Conservation (phyloP, 2,329 filamentous ascomycete species). For the Scedosporium aurantiacum region DNA sequence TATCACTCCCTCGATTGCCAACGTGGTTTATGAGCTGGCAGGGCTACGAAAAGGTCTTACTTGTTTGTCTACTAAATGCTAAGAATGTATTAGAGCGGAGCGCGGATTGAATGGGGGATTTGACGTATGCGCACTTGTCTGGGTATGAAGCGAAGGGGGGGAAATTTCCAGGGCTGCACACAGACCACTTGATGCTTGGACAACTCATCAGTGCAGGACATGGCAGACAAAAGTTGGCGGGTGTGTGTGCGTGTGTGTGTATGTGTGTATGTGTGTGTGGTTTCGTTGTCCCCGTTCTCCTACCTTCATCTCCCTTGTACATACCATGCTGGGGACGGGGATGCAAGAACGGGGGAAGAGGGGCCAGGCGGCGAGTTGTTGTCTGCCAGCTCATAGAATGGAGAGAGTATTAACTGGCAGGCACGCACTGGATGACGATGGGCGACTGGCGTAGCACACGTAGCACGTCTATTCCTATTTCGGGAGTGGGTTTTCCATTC, state of each 20-base stretch:
- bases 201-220: conserved; percentile 35
- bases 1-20: not conserved
- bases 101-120: conserved; percentile 12
- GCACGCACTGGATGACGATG: too few relatives aligned
- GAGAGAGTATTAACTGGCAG: too few relatives aligned
- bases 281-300: not conserved
- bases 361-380: too few relatives aligned
- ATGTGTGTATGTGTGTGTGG: not conserved
- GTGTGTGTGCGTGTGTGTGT: conserved; percentile 10
- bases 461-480: conserved; percentile 1
- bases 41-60: not conserved
- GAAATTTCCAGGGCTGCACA: conserved; percentile 20
- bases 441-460: not conserved
- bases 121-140: not conserved
- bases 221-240: conserved; percentile 37
- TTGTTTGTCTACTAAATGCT: not conserved
- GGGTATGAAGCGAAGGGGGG: conserved; percentile 1
- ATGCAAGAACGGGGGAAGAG: too few relatives aligned
- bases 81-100: conserved; percentile 7
- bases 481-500: not conserved
- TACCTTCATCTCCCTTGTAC: not conserved
- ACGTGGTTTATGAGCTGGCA: not conserved
- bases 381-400: too few relatives aligned
- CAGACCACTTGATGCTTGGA: conserved; percentile 31
- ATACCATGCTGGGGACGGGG: not conserved